Base-by-base conservation (phyloP, 2,329 filamentous ascomycete genomes). In the Colletotrichum gigasporum region DNA sequence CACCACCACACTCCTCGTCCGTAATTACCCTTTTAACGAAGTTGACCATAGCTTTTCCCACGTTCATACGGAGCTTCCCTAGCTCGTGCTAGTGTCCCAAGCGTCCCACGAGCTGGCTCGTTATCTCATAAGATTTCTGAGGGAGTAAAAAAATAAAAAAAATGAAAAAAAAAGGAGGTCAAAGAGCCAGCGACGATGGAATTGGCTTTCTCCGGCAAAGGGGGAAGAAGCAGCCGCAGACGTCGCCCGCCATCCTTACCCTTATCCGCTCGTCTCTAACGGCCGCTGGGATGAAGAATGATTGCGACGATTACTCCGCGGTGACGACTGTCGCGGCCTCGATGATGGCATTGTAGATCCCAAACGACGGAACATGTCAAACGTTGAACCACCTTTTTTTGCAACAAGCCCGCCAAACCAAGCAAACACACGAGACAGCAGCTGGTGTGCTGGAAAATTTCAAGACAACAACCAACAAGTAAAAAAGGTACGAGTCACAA, bases 51-150 rank as follows among this genome's bases (percentile, higher is more conserved):
- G 37, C 54, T 52, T 59, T n/a, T n/a, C n/a, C n/a, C 44, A 24
- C 22, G 45, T 52, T 59, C 55, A 64, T 48, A 55, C 55, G 39
- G 14, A 47, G 48, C 55, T 63, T 47, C 20, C 53, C 41, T 37
- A 24, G 34, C 45, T 57, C 24, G 5, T 28, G 11, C 11, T 30
- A 24, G 16, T 35, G 11, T 18, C 22, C 16, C 10, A 22, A 16
- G 32, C 10, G 22, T 41, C 24, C 26, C 24, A 16, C 18, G 6
- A 39, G 9, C 18, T n/a, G n/a, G n/a, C n/a, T n/a, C n/a, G n/a
- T n/a, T n/a, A n/a, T n/a, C n/a, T 39, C 35, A 39, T 39, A 20
- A 14, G n/a, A 39, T 39, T 16, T 39, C 18, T 14, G 32, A 51
- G 47, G 18, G 47, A 12, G 7, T 32, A 6, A 6, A 32, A 12